Evolutionary conservation across 139 green algal species (phyloP).

Genomic region (Chlamydomonas schloesseri): DNA sequence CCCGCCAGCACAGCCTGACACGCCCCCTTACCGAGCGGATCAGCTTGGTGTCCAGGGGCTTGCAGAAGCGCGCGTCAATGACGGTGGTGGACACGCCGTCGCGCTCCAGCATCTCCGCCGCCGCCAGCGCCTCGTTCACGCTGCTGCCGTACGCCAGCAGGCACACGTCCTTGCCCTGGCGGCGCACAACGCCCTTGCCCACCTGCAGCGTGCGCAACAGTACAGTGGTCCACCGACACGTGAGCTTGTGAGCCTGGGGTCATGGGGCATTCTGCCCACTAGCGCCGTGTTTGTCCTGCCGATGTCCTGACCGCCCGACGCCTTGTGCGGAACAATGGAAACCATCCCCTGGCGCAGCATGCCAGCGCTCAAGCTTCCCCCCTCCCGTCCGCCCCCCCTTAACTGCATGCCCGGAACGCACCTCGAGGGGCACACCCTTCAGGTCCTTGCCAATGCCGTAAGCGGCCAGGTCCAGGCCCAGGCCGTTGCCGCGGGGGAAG

Average conservation of each 20-base stretch:
- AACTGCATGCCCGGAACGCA: too few species aligned
- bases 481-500: slow-evolving; percentile 95
- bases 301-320: too few species aligned
- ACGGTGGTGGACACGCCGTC: slow-evolving; percentile 90
- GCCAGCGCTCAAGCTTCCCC: too few species aligned
- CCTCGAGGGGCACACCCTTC: slow-evolving; percentile 90
- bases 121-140: slow-evolving; percentile 89
- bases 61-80: slow-evolving; percentile 98
- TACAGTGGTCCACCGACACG: too few species aligned
- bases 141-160: slow-evolving; percentile 93
- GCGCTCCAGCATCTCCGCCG: slow-evolving; percentile 88
- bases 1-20: too few species aligned
- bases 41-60: slow-evolving; percentile 94
- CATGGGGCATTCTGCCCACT: too few species aligned
- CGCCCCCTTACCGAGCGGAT: slow-evolving; percentile 47
- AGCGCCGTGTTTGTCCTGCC: too few species aligned
- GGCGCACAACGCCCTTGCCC: slow-evolving; percentile 89
- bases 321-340: too few species aligned
- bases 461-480: slow-evolving; percentile 91
- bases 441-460: slow-evolving; percentile 81
- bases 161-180: slow-evolving; percentile 89
- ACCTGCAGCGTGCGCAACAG: too few species aligned
- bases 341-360: too few species aligned
- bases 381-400: too few species aligned
- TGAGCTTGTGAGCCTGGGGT: too few species aligned